Conservation (phyloP, 768 basidiomycete genomes). For the Cystobasidium tubakii region DNA sequence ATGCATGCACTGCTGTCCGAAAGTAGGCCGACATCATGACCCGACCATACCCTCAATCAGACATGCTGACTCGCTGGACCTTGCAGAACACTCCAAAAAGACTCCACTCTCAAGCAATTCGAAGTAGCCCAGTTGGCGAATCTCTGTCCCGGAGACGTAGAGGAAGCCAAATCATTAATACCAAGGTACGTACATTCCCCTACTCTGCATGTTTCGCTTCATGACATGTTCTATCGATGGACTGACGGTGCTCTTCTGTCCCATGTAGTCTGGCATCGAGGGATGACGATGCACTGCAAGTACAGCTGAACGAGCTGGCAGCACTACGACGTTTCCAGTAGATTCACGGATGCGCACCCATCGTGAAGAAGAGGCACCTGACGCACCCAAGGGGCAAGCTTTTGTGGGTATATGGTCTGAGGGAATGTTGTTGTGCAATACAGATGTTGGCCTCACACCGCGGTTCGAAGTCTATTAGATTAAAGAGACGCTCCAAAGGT, state of each 20-base stretch:
- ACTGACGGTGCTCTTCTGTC: too few relatives aligned
- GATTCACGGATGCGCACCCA: background rate
- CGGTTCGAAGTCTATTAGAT: too few relatives aligned
- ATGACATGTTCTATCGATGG: too few relatives aligned
- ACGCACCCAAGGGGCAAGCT: too few relatives aligned
- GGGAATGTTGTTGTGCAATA: too few relatives aligned
- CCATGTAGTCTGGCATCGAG: conserved; percentile 67
- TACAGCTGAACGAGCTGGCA: conserved; percentile 76
- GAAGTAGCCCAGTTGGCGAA: conserved; percentile 91
- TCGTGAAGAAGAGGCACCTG: background rate
- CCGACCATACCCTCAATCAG: background rate
- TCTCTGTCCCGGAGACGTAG: conserved; percentile 74
- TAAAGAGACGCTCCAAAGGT: too few relatives aligned
- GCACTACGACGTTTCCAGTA: conserved; percentile 58
- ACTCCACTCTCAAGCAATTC: conserved; percentile 74
- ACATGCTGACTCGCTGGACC: conserved; percentile 11
- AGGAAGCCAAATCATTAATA: conserved; percentile 84
- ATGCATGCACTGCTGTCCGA: conserved; percentile 77
- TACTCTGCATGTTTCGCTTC: too few relatives aligned
- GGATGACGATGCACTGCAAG: conserved; percentile 78
- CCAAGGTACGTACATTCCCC: conserved; percentile 70
- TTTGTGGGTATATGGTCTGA: too few relatives aligned
- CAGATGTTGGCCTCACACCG: too few relatives aligned
- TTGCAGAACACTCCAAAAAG: conserved; percentile 66
- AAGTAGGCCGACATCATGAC: conserved; percentile 56